Evolutionary conservation across 495 filamentous ascomycete species (phyloP), one percentile per base, ranked within the genome.

Genomic region (Staphylotrichum tortipilum): DNA sequence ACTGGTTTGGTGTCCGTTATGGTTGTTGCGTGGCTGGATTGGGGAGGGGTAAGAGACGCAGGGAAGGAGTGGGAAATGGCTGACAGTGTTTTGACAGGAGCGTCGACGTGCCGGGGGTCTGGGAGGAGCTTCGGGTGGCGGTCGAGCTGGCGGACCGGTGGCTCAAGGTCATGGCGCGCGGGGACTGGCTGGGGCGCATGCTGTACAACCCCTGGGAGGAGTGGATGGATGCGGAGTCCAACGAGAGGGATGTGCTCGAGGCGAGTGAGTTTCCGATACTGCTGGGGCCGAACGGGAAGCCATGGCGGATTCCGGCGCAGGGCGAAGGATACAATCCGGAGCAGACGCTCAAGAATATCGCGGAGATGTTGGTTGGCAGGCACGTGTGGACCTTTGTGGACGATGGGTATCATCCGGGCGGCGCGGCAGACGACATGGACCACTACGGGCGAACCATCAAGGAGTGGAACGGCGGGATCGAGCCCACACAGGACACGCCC

Each of bases 81-180:
- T n/a, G n/a, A n/a, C n/a, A n/a, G n/a, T n/a, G n/a, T n/a, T n/a
- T n/a, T n/a, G n/a, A n/a, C n/a, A n/a, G n/a, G 50, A 52, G 42
- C 35, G 50, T 52, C 7, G 50, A 52, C n/a, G 22, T 38, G 15
- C n/a, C 15, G 1, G 4, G 2, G 12, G 12, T 52, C 0, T 52
- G 50, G 50, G 2, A 40, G 7, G 42, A 47, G 28, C 6, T 52
- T 14, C 9, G 50, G 4, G 31, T 40, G 15, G 14, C 18, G 1
- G 1, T 47, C 7, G 50, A 52, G 34, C 42, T 52, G 2, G 35
- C 43, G 8, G 38, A 52, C 15, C 31, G 50, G 5, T 51, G 30
- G 31, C 6, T 51, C 3, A 51, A 38, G 7, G 17, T 44, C 1
- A 1, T 51, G 7, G 7, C 35, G 1, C 10, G 31, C 4, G 41